phyloP scores from a whole-genome alignment of 768 basidiomycete genomes.

The Cubamyces sp. region DNA sequence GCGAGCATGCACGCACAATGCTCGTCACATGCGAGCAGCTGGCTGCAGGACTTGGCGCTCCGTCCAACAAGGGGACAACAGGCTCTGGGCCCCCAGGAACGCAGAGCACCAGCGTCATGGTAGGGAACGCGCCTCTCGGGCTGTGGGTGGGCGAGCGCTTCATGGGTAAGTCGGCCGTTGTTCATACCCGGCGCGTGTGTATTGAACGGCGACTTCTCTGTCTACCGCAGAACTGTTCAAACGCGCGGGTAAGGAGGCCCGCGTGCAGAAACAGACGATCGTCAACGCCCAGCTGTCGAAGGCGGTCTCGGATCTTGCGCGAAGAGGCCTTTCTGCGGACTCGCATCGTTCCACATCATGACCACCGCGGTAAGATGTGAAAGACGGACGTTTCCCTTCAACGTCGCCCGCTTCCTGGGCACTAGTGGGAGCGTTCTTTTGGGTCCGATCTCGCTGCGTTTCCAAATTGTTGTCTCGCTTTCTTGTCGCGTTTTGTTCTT shows the following conservation, averaged over 20 bases:
- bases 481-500: not conserved
- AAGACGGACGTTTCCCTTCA: not conserved
- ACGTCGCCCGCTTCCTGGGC: not conserved
- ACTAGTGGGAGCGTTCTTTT: not conserved
- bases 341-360: not conserved
- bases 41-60: conserved; percentile 70
- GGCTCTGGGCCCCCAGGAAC: conserved; percentile 23
- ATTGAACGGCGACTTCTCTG: not conserved
- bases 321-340: conserved; percentile 2
- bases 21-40: conserved; percentile 70
- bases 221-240: conserved; percentile 55
- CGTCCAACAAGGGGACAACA: conserved; percentile 30
- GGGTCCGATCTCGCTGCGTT: not conserved
- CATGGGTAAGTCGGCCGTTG: conserved; percentile 49
- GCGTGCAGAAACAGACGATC: conserved; percentile 48
- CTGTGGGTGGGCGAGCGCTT: conserved; percentile 76
- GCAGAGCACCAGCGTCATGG: conserved; percentile 13
- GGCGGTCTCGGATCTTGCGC: conserved; percentile 26
- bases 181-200: not conserved
- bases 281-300: conserved; percentile 42
- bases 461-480: not conserved
- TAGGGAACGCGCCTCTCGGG: conserved; percentile 68
- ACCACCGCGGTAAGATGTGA: not conserved
- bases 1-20: conserved; percentile 69
- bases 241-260: conserved; percentile 54